Base-by-base conservation (phyloP, 2,329 filamentous ascomycete genomes). In the Aspergillus sp. region DNA sequence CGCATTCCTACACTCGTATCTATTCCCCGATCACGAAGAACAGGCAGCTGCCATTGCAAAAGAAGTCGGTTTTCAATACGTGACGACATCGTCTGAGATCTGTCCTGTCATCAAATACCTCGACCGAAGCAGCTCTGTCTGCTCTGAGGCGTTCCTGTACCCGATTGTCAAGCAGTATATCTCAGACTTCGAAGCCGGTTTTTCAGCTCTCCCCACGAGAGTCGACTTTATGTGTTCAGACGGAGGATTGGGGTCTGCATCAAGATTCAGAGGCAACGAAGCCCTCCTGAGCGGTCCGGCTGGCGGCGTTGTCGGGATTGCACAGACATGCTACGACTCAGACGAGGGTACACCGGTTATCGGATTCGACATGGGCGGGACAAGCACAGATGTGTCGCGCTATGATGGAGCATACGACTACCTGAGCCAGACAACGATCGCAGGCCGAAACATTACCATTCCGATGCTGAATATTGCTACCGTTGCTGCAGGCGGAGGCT, bases 361-460 rank as follows among this genome's bases (percentile, higher is more conserved):
- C 67, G 93, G 93, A 0, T 97, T 97, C 68, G 93, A 97, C 66
- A 97, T 97, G 93, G 91, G 91, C 37, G 93, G 93, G 9, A 97
- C 93, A 0, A 92, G 88, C 57, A 97, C 93, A 0, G 93, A 97
- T 72, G 73, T 96, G 7, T 96, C 90, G 35, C 82, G 93, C 49
- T 97, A 93, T 67, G 90, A 89, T 58, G 93, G 93, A 14, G 82
- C 90, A 52, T 95, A 96, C 67, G 93, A 96, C 67, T 93, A 97
- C 67, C 91, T 96, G 1, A 96, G 96, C 65, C 93, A 96, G 75
- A 96, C 92, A 0, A 96, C 91, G 0, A 96, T 91, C 1, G 93
- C 93, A 0, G 93, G 93, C 14, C 90, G 96, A 0, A 93, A 91
- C 0, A 95, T 96, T 23, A 91, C 96, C 68, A 93, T 90, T 1